Base-by-base conservation (phyloP, 768 basidiomycete species). In the Phaffia australis region DNA sequence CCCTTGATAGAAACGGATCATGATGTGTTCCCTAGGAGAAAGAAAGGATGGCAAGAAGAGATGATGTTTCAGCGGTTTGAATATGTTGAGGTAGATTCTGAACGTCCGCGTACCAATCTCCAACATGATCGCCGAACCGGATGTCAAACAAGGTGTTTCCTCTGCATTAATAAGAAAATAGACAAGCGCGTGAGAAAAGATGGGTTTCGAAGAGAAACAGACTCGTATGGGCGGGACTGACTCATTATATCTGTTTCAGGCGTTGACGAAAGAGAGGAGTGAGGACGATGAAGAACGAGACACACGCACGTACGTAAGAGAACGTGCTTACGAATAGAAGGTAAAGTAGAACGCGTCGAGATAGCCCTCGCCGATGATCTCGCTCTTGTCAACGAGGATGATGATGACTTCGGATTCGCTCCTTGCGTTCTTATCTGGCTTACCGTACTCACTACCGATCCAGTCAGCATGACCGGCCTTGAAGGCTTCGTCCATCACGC, bases 301-400 rank as follows among this genome's bases (percentile, higher is more conserved):
- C 14, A 27, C n/a, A 47, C 18, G 18, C 25, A 11, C 56, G 14
- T 6, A 18, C 21, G 9, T 0, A 69, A 4, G 52, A 15, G 29
- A 30, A 54, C 16, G 52, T 4, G 35, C 67, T 57, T 48, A 69
- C 67, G 62, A 63, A 23, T 69, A 69, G 35, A 69, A 69, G 0
- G 67, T 69, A 35, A 69, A 69, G 63, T 52, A 69, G 58, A 69
- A 69, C 21, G 67, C 67, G 27, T 69, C 67, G 9, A 69, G 57
- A 25, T 64, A 69, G 0, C 67, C 67, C 1, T 56, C 56, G 3
- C 61, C 63, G 25, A 69, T 63, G 51, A 69, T 69, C 32, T 69
- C 67, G 14, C 67, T 63, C 63, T 69, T 69, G 51, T 69, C 67
- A 15, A 69, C 67, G 21, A 69, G 58, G 32, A 69, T 54, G 51